Percentiles rank a stretch among this genome's conserved stretches.
Conservation (phyloP, 1,284 basidiomycete species). For the Tilletia horrida region DNA sequence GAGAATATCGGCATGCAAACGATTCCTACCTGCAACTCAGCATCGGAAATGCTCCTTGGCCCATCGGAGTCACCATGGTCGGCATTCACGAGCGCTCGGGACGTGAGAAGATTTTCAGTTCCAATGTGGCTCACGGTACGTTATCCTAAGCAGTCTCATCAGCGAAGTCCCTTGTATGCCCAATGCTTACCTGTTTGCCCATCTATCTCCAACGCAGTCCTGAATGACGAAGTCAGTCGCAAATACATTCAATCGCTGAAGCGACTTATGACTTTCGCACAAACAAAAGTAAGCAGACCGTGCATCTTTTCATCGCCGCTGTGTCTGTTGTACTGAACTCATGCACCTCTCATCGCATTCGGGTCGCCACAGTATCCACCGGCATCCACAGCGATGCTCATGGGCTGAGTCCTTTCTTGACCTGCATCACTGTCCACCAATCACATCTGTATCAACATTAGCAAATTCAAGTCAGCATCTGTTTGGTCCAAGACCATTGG, state of each 20-base stretch:
- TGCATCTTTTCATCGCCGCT: too few relatives aligned
- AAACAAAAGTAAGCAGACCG: conserved; percentile 27
- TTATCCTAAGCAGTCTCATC: background rate
- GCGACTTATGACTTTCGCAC: conserved; percentile 60
- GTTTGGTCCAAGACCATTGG: too few relatives aligned
- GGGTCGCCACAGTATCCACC: conserved; percentile 24
- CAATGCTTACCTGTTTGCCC: background rate
- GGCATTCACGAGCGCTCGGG: conserved; percentile 97
- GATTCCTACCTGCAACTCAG: conserved; percentile 93
- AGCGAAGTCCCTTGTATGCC: background rate
- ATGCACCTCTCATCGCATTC: too few relatives aligned
- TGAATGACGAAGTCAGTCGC: conserved; percentile 97
- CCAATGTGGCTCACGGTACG: conserved; percentile 80
- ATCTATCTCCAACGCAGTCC: conserved; percentile 58
- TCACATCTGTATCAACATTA: too few relatives aligned
- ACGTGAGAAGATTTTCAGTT: conserved; percentile 91
- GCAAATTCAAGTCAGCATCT: too few relatives aligned
- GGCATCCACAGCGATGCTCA: conserved; percentile 27
- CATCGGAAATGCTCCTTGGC: conserved; percentile 99
- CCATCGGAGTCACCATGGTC: conserved; percentile 98
- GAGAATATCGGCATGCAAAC: conserved; percentile 90
- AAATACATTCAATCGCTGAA: conserved; percentile 99
- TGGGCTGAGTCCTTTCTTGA: conserved; percentile 1
- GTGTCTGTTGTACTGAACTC: too few relatives aligned
- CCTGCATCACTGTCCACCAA: too few relatives aligned